Conservation (phyloP, 495 filamentous ascomycete genomes). For the Trichoderma parareesei region DNA sequence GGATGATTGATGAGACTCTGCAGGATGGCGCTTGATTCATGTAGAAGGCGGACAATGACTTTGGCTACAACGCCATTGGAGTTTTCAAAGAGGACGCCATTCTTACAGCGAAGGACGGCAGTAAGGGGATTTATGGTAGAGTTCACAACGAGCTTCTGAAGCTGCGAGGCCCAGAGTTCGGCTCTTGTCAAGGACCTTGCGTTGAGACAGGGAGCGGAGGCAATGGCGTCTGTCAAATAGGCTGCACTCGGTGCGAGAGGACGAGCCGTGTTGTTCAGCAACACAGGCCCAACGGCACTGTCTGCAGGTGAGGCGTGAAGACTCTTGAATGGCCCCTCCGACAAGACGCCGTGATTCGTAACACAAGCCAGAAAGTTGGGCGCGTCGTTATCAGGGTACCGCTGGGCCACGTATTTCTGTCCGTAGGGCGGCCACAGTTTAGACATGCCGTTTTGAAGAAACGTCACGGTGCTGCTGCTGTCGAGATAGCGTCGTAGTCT, state of each 20-base stretch:
- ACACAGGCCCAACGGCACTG: constrained; percentile 26
- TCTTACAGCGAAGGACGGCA: constrained; percentile 59
- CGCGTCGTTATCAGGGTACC: constrained; percentile 38
- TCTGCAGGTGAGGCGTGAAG: constrained; percentile 57
- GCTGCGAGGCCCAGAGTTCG: constrained; percentile 45
- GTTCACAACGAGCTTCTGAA: constrained; percentile 64
- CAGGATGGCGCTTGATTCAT: constrained; percentile 58
- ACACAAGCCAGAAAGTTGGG: constrained; percentile 59
- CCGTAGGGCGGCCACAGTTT: constrained; percentile 56
- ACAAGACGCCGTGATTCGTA: constrained; percentile 62
- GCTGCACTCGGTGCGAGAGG: not conserved
- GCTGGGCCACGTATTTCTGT: constrained; percentile 19
- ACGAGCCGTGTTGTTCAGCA: constrained; percentile 11
- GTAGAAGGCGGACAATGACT: constrained; percentile 43
- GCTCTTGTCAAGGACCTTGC: constrained; percentile 34
- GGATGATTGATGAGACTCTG: constrained; percentile 28
- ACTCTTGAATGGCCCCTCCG: constrained; percentile 48
- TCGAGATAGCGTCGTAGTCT: constrained; percentile 54
- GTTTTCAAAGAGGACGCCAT: constrained; percentile 62
- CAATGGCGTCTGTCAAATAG: constrained; percentile 21
- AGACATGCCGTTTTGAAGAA: constrained; percentile 81
- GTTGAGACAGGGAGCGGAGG: constrained; percentile 28
- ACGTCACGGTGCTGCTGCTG: constrained; percentile 55
- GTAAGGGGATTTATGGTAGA: constrained; percentile 76
- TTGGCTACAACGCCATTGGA: constrained; percentile 47